phyloP scores from a whole-genome alignment of 2,329 filamentous ascomycete species.

The Aspergillus novofumigatus region DNA sequence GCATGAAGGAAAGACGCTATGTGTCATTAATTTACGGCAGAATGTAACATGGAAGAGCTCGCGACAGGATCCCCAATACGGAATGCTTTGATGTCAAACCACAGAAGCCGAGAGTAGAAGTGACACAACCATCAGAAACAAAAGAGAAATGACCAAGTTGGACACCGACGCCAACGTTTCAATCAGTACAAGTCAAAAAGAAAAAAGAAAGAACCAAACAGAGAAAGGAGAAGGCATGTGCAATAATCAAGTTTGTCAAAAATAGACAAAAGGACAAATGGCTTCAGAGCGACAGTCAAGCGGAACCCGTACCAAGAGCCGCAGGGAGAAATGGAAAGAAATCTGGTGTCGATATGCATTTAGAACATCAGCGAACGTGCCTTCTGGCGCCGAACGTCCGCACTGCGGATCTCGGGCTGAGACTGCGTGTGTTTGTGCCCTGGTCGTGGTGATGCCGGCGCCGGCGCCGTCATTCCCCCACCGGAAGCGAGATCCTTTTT shows the following conservation, averaged over 20 bases:
- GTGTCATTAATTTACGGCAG: conserved; percentile 20
- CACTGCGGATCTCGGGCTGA: conserved; percentile 34
- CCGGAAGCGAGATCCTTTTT: conserved; percentile 21
- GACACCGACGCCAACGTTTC: not conserved
- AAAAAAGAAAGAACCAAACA: not conserved
- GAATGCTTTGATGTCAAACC: conserved; percentile 1
- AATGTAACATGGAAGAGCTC: conserved; percentile 6
- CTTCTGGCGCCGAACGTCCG: conserved; percentile 38
- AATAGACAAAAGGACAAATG: not conserved
- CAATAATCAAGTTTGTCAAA: not conserved
- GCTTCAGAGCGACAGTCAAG: not conserved
- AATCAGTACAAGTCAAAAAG: not conserved
- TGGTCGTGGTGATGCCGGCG: conserved; percentile 28
- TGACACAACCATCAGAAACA: conserved; percentile 3
- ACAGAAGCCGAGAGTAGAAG: conserved; percentile 3
- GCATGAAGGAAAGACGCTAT: conserved; percentile 19
- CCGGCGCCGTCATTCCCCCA: conserved; percentile 24
- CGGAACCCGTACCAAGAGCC: conserved; percentile 9
- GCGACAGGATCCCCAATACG: conserved; percentile 6
- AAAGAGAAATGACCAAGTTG: not conserved
- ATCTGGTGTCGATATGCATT: conserved; percentile 22
- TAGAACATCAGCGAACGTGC: conserved; percentile 41
- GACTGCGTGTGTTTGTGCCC: conserved; percentile 40
- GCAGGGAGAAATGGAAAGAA: conserved; percentile 15
- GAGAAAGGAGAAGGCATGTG: not conserved